Evolutionary conservation across 768 basidiomycete species (phyloP), one percentile per base, ranked within the genome.

Genomic region (Phaeotremella fagi): DNA sequence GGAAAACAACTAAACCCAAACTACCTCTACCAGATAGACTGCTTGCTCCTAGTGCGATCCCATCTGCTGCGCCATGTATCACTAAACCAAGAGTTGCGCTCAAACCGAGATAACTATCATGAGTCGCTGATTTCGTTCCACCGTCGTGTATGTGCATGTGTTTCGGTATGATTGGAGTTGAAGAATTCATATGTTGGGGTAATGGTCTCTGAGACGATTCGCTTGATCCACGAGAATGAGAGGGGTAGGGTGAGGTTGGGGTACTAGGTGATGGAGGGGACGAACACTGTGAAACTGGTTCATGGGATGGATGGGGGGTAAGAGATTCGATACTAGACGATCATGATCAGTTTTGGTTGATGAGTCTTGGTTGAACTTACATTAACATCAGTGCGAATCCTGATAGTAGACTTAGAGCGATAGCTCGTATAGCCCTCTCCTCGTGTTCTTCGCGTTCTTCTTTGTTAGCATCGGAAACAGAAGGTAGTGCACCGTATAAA

Each of bases 41-140:
- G 36, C 76, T 76, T 23, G 90, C 86, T 22, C 94, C 95, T 33
- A 98, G 77, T 2, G 89, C 90, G 52, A 95, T 83, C 3, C 95
- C 92, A 73, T 99, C 95, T 0, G 90, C 87, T 44, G 91, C 79
- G 1, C 84, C 87, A 68, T 99, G 94, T 23, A 90, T 81, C 23
- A 89, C 80, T 41, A 98, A 77, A 1, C 92, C 95, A 7, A 97
- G 74, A 0, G 90, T 88, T 31, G 92, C 72, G 37, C 68, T 79
- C 31, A 90, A 80, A 46, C 85, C 82, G 15, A 63, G 41, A 7
- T 28, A 42, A 49, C 28, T 5, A 28, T 45, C 24, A 42, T 44
- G 47, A 24, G 52, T 48, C 31, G 46, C 33, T 48, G 31, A 26
- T 50, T 61, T 31, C n/a, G 43, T 44, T 36, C 44, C 28, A 20